These are phyloP conservation scores for Vitis amurensis DNA, from an alignment of 164 flowering plant species.

Conservation along the genomic window DNA sequence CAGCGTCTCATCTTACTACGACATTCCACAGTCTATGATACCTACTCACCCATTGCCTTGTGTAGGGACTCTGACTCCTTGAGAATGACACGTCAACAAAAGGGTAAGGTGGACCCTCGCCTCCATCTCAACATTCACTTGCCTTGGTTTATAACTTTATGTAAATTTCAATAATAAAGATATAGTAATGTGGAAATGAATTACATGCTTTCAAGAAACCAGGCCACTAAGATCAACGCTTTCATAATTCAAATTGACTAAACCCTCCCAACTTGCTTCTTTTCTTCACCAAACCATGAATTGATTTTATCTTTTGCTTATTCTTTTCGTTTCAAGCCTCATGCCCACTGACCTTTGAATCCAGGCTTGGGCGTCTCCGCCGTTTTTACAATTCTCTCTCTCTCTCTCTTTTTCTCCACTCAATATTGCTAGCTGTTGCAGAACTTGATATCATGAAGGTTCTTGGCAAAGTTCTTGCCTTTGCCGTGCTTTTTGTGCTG, in stretches of 20 bases:
- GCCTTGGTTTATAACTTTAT: not conserved
- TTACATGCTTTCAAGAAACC: not conserved
- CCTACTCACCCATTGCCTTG: not conserved
- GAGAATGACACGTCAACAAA: conserved; percentile 25
- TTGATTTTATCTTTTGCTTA: conserved; percentile 11
- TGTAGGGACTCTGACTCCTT: not conserved
- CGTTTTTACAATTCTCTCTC: not conserved
- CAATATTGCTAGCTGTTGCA: too few species aligned
- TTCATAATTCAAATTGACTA: conserved; percentile 20
- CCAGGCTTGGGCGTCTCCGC: not conserved
- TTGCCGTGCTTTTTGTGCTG: too few species aligned
- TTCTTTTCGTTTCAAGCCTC: conserved; percentile 5
- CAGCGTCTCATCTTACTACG: conserved; percentile 2
- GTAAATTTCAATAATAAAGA: too few species aligned
- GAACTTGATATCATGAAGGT: too few species aligned
- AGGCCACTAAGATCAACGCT: conserved; percentile 1
- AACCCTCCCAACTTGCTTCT: conserved; percentile 21
- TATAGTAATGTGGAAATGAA: too few species aligned
- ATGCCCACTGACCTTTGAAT: not conserved
- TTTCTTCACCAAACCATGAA: conserved; percentile 30
- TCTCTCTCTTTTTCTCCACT: too few species aligned
- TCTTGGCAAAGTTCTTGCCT: too few species aligned
- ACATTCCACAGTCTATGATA: not conserved
- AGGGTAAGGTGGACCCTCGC: conserved; percentile 15
- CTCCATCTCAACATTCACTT: too few species aligned